A percentile compares a stretch with the other conserved stretches of the same genome.
Evolutionary conservation across 306 rosid species (phyloP).

Genomic region (Cajanus cajan): DNA sequence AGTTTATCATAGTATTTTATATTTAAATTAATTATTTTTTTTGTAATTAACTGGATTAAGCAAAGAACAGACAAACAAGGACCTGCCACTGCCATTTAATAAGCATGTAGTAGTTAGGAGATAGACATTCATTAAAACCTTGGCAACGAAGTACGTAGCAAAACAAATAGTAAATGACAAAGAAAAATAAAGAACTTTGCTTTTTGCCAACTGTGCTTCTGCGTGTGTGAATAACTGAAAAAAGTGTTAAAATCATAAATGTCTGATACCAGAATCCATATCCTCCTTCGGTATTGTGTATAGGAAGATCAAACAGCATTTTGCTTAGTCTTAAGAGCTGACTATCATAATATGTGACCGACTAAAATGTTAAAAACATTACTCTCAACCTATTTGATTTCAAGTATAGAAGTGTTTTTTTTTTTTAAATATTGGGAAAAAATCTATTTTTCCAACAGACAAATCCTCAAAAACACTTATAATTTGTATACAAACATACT

Average conservation of each 20-base stretch:
- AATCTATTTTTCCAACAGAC: too few species aligned
- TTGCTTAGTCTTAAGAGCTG: too few species aligned
- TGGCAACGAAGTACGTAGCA: neutral
- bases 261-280: neutral
- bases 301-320: too few species aligned
- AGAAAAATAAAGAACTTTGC: neutral
- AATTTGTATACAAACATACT: too few species aligned
- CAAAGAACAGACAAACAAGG: neutral
- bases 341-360: too few species aligned
- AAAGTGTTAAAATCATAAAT: neutral
- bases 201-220: neutral
- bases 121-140: neutral
- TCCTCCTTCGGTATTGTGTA: too few species aligned
- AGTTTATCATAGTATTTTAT: neutral
- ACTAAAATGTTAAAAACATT: neutral
- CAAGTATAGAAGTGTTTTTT: too few species aligned
- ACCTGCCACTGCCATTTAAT: neutral
- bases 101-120: neutral
- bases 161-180: neutral
- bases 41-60: neutral
- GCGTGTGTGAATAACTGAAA: neutral
- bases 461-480: too few species aligned
- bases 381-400: too few species aligned
- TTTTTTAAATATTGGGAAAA: too few species aligned
- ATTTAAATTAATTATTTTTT: neutral